These are phyloP conservation scores for Talaromyces pinophilus DNA, from an alignment of 2,329 filamentous ascomycete species.

Conservation along the genomic window DNA sequence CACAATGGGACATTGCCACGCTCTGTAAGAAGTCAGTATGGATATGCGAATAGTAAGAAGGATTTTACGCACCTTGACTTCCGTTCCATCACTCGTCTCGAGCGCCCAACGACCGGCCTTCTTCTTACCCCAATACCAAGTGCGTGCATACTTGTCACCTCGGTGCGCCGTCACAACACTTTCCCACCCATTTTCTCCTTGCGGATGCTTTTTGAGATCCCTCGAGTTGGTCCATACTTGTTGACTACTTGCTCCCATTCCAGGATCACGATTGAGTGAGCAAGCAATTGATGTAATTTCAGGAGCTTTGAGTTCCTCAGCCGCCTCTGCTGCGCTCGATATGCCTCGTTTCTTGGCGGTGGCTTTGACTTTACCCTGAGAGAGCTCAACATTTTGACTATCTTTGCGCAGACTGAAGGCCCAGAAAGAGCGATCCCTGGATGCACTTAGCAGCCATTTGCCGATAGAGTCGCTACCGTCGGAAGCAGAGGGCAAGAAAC, in stretches of 20 bases:
- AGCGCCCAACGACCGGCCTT: conserved; percentile 91
- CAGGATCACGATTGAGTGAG: conserved; percentile 90
- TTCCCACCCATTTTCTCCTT: conserved; percentile 89
- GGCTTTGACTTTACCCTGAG: conserved; percentile 83
- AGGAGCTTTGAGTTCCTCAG: conserved; percentile 72
- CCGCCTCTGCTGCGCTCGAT: conserved; percentile 24
- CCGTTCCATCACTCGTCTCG: conserved; percentile 76
- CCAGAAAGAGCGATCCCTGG: conserved; percentile 89
- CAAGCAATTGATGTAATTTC: conserved; percentile 90
- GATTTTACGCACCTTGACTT: conserved; percentile 58
- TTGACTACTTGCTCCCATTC: conserved; percentile 80
- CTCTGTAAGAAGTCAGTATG: conserved; percentile 54
- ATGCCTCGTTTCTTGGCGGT: conserved; percentile 72
- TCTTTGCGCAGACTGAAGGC: conserved; percentile 93
- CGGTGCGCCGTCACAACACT: conserved; percentile 92
- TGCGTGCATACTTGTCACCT: conserved; percentile 79
- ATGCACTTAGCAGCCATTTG: conserved; percentile 92
- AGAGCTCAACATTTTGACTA: conserved; percentile 89
- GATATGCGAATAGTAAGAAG: neutral
- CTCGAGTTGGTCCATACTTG: conserved; percentile 80
- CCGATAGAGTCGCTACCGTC: conserved; percentile 85
- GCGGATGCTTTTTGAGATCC: conserved; percentile 66
- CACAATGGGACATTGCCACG: conserved; percentile 86
- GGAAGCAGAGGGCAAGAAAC: conserved; percentile 83
- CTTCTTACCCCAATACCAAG: conserved; percentile 98